A percentile compares a stretch with the other conserved stretches of the same genome.
Evolutionary conservation across 805 yeast species (phyloP).

Genomic region (Metschnikowia sp.): DNA sequence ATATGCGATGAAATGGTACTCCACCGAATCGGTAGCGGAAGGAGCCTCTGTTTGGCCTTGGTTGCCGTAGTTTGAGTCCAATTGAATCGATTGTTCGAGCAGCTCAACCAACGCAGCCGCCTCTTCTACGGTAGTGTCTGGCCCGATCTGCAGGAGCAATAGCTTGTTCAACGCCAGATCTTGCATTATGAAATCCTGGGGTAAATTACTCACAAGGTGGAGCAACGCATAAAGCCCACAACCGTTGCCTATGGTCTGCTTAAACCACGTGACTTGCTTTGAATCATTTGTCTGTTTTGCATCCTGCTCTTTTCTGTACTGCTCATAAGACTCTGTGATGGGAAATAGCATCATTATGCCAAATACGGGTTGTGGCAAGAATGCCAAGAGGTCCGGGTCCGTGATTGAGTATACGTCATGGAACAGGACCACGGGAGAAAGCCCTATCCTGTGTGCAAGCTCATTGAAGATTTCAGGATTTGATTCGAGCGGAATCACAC

Average conservation of each 20-base stretch:
- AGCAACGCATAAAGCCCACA: slow-evolving; percentile 90
- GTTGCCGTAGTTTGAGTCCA: slow-evolving; percentile 43
- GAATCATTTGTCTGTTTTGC: slow-evolving; percentile 25
- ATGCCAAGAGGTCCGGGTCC: slow-evolving; percentile 75
- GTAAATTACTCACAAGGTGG: slow-evolving; percentile 52
- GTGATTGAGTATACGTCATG: slow-evolving; percentile 82
- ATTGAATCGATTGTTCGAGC: slow-evolving; percentile 39
- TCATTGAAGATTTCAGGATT: slow-evolving; percentile 80
- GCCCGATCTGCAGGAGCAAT: slow-evolving; percentile 22
- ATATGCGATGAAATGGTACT: slow-evolving; percentile 77
- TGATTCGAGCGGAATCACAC: slow-evolving; percentile 83
- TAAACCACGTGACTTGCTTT: slow-evolving; percentile 63
- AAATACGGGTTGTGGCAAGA: slow-evolving; percentile 76
- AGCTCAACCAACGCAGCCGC: slow-evolving; percentile 43
- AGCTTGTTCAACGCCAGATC: slow-evolving; percentile 30
- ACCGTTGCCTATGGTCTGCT: slow-evolving; percentile 81
- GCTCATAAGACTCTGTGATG: slow-evolving; percentile 59
- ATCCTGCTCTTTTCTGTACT: slow-evolving; percentile 43
- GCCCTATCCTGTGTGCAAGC: slow-evolving; percentile 66
- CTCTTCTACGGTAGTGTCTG: slow-evolving; percentile 26
- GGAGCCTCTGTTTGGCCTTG: slow-evolving; percentile 72
- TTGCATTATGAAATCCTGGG: slow-evolving; percentile 41
- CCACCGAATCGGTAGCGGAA: slow-evolving; percentile 45
- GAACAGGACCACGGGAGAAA: slow-evolving; percentile 57
- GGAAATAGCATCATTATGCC: slow-evolving; percentile 85